Evolutionary conservation across 108 stramenopile genomes (phyloP), one percentile per base, ranked within the genome.

Genomic region (Skeletonema menzelii): DNA sequence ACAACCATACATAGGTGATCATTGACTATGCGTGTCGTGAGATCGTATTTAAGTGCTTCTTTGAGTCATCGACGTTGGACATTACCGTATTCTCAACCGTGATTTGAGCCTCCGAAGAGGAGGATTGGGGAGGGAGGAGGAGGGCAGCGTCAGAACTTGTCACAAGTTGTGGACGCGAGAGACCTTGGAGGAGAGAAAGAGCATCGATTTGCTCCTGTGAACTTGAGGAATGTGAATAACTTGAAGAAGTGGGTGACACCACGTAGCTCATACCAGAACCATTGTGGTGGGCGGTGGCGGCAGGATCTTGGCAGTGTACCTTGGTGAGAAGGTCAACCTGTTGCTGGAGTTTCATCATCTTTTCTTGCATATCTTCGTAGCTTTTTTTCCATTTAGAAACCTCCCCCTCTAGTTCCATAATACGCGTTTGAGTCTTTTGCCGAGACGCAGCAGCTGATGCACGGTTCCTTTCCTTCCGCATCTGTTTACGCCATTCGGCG

Each of bases 391-490:
- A 67, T 8, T 53, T 53, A 14, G 68, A 63, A 6, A 90, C 82
- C 66, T 90, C 84, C 67, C 59, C 76, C 84, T 92, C 89, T 56
- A 92, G 84, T 44, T 80, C 82, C 24, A 68, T 74, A 49, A 92
- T 86, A 26, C 86, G 79, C 37, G 74, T 65, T 15, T 86, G 86
- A 7, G 87, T 92, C 64, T 83, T 78, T 47, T 74, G 64, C 20
- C 91, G 69, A 12, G 88, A 88, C 3, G 70, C 89, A 22, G 91
- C 91, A 30, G 91, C 91, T 47, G 77, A 80, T 47, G 88, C 86
- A 1, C 91, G 82, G 67, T 92, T 92, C 40, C 91, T 87, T 26
- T 88, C 88, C 5, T 89, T 86, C 5, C 91, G 86, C 34, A 87
- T 87, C 66, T 92, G 87, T 79, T 90, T 90, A 5, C 91, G 79